Evolutionary conservation across 2,329 filamentous ascomycete species (phyloP).

Genomic region (Fusarium chuoi): DNA sequence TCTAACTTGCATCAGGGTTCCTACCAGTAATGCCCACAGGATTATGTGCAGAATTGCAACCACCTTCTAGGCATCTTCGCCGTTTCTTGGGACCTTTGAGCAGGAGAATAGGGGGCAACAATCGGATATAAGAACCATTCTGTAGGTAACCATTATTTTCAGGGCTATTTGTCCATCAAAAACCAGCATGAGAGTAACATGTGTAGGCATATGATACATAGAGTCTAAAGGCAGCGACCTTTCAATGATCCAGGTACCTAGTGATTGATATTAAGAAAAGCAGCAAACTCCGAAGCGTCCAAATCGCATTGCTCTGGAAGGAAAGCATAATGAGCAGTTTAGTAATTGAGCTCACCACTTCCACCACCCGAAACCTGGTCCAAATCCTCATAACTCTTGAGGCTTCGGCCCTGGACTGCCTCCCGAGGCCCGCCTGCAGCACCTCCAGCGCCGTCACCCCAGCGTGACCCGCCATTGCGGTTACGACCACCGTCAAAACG

Average conservation of each 20-base stretch:
- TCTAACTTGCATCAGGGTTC: not conserved
- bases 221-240: conserved; percentile 13
- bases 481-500: conserved; percentile 62
- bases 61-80: not conserved
- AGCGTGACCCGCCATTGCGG: conserved; percentile 65
- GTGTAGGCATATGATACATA: conserved; percentile 39
- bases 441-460: conserved; percentile 80
- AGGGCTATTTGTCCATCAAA: not conserved
- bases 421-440: conserved; percentile 86
- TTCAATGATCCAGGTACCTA: conserved; percentile 17
- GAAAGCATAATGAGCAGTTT: conserved; percentile 39
- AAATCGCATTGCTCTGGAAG: not conserved
- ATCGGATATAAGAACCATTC: not conserved
- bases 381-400: conserved; percentile 98
- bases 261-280: conserved; percentile 24
- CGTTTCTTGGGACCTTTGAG: not conserved
- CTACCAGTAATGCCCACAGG: too few species aligned
- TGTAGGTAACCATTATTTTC: conserved; percentile 4
- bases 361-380: conserved; percentile 83
- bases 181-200: conserved; percentile 8
- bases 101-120: not conserved
- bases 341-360: conserved; percentile 92
- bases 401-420: conserved; percentile 88
- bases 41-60: not conserved
- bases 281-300: conserved; percentile 30